These are phyloP conservation scores for Pinus taeda DNA, from an alignment of 75 land plant species.

Conservation along the genomic window DNA sequence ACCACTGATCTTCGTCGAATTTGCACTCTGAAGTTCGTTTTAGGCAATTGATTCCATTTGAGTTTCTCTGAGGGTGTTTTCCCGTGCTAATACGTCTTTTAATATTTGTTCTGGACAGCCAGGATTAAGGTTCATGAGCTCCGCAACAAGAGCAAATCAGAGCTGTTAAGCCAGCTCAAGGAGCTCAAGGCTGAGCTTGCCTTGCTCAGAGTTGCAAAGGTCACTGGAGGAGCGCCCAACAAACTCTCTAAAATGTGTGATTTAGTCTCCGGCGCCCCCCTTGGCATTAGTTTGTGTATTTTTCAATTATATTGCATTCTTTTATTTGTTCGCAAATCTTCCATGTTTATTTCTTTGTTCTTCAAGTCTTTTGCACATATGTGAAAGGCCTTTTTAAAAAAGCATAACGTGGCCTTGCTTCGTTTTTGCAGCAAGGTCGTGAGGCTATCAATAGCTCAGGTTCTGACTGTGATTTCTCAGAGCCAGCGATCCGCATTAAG, in stretches of 20 bases:
- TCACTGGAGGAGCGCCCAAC: conserved; percentile 80
- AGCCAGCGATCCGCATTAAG: conserved; percentile 66
- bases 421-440: conserved; percentile 72
- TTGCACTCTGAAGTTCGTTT: too few relatives aligned
- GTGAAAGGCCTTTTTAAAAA: background rate
- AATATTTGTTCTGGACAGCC: conserved; percentile 21
- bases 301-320: too few relatives aligned
- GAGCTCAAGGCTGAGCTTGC: conserved; percentile 82
- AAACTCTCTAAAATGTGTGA: conserved; percentile 78
- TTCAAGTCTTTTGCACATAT: background rate
- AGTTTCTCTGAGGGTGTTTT: background rate
- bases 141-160: conserved; percentile 51
- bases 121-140: conserved; percentile 78
- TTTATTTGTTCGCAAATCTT: background rate
- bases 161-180: conserved; percentile 54
- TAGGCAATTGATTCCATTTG: background rate
- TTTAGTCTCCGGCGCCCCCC: background rate
- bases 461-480: conserved; percentile 77
- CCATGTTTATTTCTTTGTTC: background rate
- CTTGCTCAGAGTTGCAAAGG: conserved; percentile 71
- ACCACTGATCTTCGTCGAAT: too few relatives aligned
- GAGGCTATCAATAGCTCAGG: conserved; percentile 73
- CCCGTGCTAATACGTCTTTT: background rate
- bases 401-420: background rate
- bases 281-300: background rate